Evolutionary conservation across 2,329 filamentous ascomycete species (phyloP).

Genomic region (Fusarium sp.): DNA sequence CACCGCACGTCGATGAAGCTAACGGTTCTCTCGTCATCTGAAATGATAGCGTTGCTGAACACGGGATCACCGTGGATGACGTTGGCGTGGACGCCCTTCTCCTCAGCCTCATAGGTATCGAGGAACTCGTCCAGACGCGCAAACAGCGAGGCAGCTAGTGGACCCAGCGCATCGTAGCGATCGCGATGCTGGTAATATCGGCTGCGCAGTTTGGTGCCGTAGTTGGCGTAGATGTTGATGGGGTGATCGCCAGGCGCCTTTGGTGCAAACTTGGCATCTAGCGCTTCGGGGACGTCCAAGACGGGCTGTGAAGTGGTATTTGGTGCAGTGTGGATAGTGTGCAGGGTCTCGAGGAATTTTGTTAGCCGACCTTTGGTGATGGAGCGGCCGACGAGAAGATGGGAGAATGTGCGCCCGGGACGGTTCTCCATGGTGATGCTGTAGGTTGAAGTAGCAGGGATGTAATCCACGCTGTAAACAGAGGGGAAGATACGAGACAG

Average conservation of each 20-base stretch:
- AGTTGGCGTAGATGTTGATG: neutral
- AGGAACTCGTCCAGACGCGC: neutral
- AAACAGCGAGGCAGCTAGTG: neutral
- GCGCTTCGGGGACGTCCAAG: neutral
- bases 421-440: neutral
- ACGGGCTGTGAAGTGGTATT: neutral
- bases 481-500: neutral
- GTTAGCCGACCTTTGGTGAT: neutral
- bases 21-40: neutral
- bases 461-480: neutral
- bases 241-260: neutral
- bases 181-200: neutral
- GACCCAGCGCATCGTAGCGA: neutral
- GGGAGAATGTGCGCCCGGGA: neutral
- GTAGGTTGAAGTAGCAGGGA: neutral
- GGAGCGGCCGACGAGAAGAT: neutral
- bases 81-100: neutral
- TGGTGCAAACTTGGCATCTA: neutral
- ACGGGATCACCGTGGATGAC: neutral
- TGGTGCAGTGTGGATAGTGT: neutral
- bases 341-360: neutral
- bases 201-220: neutral
- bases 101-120: neutral
- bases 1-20: neutral
- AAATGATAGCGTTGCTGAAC: neutral